These are phyloP conservation scores for Phytophthora europaea DNA, from an alignment of 352 stramenopile genomes.

Conservation along the genomic window DNA sequence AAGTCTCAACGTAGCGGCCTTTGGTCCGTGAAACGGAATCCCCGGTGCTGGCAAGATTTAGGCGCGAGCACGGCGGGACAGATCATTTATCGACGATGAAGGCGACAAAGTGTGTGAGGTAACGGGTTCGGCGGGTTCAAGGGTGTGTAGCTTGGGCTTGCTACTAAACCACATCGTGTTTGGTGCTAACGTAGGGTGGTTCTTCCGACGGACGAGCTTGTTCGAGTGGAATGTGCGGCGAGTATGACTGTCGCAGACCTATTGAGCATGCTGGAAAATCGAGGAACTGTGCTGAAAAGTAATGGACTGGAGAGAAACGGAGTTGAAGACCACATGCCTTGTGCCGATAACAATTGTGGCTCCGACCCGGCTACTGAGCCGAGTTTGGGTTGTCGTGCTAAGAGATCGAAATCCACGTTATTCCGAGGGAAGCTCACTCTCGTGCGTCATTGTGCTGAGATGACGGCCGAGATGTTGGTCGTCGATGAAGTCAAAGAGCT, in stretches of 20 bases:
- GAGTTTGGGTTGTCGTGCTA: conserved; percentile 18
- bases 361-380: conserved; percentile 20
- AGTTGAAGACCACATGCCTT: not conserved
- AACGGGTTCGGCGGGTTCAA: not conserved
- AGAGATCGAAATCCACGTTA: not conserved
- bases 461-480: conserved; percentile 20
- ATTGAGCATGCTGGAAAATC: conserved; percentile 25
- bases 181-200: conserved; percentile 36
- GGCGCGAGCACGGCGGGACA: not conserved
- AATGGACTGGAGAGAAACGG: conserved; percentile 14
- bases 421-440: conserved; percentile 26
- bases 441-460: conserved; percentile 30
- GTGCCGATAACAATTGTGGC: conserved; percentile 30
- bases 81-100: conserved; percentile 26
- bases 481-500: conserved; percentile 33
- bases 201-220: conserved; percentile 46
- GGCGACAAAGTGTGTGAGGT: conserved; percentile 41
- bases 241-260: conserved; percentile 42
- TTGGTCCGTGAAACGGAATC: conserved; percentile 35
- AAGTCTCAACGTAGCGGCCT: conserved; percentile 2
- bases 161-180: not conserved
- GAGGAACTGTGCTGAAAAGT: conserved; percentile 13
- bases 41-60: conserved; percentile 13
- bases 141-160: not conserved
- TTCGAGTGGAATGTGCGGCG: conserved; percentile 41